These are phyloP conservation scores for Lasiosphaeria ovina DNA, from an alignment of 495 filamentous ascomycete genomes.

Conservation along the genomic window DNA sequence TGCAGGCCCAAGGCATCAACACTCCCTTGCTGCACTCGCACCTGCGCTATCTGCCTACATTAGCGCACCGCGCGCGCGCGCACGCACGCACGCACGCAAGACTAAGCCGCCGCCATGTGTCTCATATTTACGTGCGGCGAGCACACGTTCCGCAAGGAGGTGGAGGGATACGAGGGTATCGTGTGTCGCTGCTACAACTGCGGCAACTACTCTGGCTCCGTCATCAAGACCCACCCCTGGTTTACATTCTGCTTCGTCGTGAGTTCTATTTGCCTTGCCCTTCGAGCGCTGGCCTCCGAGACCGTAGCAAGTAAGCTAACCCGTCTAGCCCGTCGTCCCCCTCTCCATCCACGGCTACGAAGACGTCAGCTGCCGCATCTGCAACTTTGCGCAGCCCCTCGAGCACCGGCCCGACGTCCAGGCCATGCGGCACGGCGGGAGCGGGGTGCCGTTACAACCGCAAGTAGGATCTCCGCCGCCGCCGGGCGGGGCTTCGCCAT, in stretches of 20 bases:
- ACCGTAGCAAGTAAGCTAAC: not conserved
- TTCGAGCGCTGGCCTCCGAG: too few relatives aligned
- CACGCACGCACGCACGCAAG: not conserved
- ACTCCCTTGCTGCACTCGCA: too few relatives aligned
- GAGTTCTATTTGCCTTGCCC: conserved; percentile 20
- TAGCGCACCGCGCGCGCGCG: not conserved
- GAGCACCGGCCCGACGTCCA: conserved; percentile 51
- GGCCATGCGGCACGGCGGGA: conserved; percentile 42
- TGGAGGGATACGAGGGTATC: conserved; percentile 53
- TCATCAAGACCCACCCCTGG: conserved; percentile 55
- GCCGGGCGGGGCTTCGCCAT: not conserved
- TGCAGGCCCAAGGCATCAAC: too few relatives aligned
- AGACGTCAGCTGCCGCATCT: conserved; percentile 53
- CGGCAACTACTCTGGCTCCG: conserved; percentile 51
- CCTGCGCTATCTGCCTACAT: not conserved
- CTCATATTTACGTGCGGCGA: conserved; percentile 59
- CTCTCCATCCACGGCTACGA: conserved; percentile 56
- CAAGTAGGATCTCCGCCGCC: conserved; percentile 25
- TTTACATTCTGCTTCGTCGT: conserved; percentile 60
- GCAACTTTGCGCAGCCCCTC: conserved; percentile 56
- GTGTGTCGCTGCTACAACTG: conserved; percentile 57
- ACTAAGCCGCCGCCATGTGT: conserved; percentile 41
- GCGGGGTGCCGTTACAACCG: conserved; percentile 46
- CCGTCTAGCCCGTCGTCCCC: conserved; percentile 49
- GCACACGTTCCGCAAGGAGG: conserved; percentile 53